Conservation (phyloP, 2,329 filamentous ascomycete species). For the Byssoonygena ceratinophila region DNA sequence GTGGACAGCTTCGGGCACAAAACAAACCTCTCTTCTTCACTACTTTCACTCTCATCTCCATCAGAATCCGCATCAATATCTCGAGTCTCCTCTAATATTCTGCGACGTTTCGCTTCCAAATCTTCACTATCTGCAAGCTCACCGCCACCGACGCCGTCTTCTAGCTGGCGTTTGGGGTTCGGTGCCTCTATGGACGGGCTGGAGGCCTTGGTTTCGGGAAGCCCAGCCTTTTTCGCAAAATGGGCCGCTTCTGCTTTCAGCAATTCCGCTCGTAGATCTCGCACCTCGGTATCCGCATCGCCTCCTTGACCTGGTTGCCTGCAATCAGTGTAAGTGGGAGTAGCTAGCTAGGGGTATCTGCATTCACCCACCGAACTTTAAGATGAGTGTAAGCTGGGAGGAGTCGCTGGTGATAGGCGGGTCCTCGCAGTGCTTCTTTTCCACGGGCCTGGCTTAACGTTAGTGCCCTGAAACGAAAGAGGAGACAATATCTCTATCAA, state of each 20-base stretch:
- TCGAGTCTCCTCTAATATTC: conserved; percentile 76
- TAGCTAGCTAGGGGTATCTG: not conserved
- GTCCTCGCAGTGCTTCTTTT: conserved; percentile 86
- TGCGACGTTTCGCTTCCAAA: conserved; percentile 67
- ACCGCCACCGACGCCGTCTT: conserved; percentile 36
- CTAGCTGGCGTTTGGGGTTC: conserved; percentile 55
- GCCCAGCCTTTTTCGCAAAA: conserved; percentile 60
- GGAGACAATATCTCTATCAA: not conserved
- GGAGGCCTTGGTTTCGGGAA: conserved; percentile 23
- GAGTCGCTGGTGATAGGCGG: conserved; percentile 91
- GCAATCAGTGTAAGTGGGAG: conserved; percentile 16
- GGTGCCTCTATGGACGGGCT: conserved; percentile 26
- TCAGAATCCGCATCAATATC: conserved; percentile 78
- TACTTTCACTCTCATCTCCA: conserved; percentile 49
- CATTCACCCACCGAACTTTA: conserved; percentile 58
- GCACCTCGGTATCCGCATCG: conserved; percentile 56
- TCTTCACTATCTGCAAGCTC: conserved; percentile 50
- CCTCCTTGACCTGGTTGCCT: conserved; percentile 83
- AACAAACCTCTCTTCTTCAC: conserved; percentile 49
- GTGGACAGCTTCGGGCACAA: not conserved
- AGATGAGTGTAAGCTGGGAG: conserved; percentile 87
- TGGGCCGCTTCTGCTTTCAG: conserved; percentile 79
- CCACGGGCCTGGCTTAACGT: conserved; percentile 59
- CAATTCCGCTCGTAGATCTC: conserved; percentile 82
- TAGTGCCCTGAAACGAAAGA: conserved; percentile 19